phyloP scores from a whole-genome alignment of 352 stramenopile species.

The Phytophthora brassicae region DNA sequence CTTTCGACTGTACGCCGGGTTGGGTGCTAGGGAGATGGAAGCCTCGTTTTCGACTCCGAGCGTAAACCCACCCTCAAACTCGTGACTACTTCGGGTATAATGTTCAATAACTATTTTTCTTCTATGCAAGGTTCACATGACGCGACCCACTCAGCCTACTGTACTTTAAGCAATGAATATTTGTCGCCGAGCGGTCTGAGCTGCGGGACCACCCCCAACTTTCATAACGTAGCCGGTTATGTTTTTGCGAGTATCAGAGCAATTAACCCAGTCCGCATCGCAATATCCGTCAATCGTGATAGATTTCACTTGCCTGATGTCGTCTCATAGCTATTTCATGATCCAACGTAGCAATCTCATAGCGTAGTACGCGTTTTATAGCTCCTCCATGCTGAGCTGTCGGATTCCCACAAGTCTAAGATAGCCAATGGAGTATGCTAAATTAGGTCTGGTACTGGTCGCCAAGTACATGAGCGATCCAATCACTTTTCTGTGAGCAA shows the following conservation, averaged over 20 bases:
- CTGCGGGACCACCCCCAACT: background rate
- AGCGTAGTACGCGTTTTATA: background rate
- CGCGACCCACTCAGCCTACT: background rate
- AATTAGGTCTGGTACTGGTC: background rate
- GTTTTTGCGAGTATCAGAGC: background rate
- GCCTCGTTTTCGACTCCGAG: constrained; percentile 2
- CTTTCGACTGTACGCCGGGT: constrained; percentile 3
- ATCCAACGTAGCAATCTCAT: background rate
- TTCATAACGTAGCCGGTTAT: background rate
- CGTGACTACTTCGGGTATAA: background rate
- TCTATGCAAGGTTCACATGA: background rate
- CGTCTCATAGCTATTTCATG: background rate
- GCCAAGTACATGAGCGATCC: background rate
- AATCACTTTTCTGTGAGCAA: no score
- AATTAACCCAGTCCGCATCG: background rate
- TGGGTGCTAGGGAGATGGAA: background rate
- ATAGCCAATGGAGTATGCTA: background rate
- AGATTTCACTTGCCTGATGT: background rate
- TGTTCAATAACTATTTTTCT: background rate
- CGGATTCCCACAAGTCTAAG: background rate
- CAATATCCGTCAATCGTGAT: background rate
- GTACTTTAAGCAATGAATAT: background rate
- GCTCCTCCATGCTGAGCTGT: background rate
- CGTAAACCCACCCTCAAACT: background rate
- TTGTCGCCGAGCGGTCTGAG: background rate